phyloP scores from a whole-genome alignment of 1,284 basidiomycete species.

The Marasmius sp. region DNA sequence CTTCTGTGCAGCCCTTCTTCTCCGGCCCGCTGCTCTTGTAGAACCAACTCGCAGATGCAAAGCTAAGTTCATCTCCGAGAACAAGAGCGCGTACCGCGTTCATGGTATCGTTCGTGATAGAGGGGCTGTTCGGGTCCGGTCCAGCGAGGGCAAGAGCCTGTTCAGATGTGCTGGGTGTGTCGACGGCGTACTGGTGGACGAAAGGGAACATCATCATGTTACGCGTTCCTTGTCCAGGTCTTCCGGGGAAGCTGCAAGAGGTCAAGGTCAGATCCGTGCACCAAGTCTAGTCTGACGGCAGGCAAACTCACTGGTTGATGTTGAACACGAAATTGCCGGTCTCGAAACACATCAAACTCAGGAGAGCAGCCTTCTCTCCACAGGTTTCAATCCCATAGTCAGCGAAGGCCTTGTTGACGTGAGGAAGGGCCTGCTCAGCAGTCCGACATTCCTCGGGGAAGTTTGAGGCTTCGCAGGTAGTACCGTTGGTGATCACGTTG shows the following conservation, averaged over 20 bases:
- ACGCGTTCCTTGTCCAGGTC: conserved; percentile 25
- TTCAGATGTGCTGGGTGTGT: conserved; percentile 17
- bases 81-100: conserved; percentile 22
- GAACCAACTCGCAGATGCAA: conserved; percentile 26
- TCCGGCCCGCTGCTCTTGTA: conserved; percentile 17
- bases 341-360: conserved; percentile 25
- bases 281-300: not conserved
- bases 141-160: conserved; percentile 18
- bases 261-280: not conserved
- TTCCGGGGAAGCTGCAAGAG: conserved; percentile 16
- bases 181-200: conserved; percentile 24
- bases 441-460: conserved; percentile 23
- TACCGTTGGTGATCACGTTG: conserved; percentile 15
- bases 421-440: conserved; percentile 22
- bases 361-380: conserved; percentile 26
- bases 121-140: conserved; percentile 5
- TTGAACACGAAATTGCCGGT: conserved; percentile 23
- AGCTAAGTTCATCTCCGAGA: conserved; percentile 22
- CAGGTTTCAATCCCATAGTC: conserved; percentile 18
- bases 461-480: conserved; percentile 12
- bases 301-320: conserved; percentile 22
- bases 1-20: conserved; percentile 17
- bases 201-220: conserved; percentile 26
- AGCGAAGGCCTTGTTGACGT: conserved; percentile 21
- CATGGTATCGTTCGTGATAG: conserved; percentile 15